Evolutionary conservation across 345 rosid genomes (phyloP), one percentile per base, ranked within the genome.

Genomic region (Zanthoxylum bungeanum): DNA sequence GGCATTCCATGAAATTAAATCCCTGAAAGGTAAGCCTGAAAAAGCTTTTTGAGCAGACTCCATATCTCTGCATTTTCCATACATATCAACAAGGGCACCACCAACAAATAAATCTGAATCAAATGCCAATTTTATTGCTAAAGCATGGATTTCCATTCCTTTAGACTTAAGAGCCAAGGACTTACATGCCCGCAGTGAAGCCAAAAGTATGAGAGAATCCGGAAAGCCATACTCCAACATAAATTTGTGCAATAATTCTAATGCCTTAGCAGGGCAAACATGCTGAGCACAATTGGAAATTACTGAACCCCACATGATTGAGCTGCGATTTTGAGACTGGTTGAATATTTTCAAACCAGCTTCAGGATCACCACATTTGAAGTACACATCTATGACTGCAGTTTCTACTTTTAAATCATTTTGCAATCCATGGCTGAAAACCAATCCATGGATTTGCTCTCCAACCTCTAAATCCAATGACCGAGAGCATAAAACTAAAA

Each of bases 1-100:
- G 37, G 85, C 80, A 80, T 83, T 85, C 85, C 85, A 83, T 9
- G 82, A 44, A 16, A 85, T 73, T 71, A 80, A 64, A 73, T 85
- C 86, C 74, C 73, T 79, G 14, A 31, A 36, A 21, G 21, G 62
- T 75, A 85, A 70, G 52, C 80, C 49, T 31, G 28, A 9, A 36
- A 83, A 83, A 51, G 57, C 76, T 50, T 75, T 66, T 73, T 81
- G 66, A 58, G 82, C 79, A 55, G 82, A 79, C 39, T 80, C 49
- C 27, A 73, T 73, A 64, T 79, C 77, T 61, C 76, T 22, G 36
- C 80, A 74, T 80, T 83, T 80, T 69, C 80, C 89, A 75, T 83
- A 78, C 70, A 79, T 39, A 57, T 85, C 86, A 75, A 83, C 86
- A 30, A 85, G 36, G 31, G 84, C 84, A 73, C 85, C 73, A 9